Evolutionary conservation across 352 stramenopile species (phyloP).

Genomic region (Discostella stelligera): DNA sequence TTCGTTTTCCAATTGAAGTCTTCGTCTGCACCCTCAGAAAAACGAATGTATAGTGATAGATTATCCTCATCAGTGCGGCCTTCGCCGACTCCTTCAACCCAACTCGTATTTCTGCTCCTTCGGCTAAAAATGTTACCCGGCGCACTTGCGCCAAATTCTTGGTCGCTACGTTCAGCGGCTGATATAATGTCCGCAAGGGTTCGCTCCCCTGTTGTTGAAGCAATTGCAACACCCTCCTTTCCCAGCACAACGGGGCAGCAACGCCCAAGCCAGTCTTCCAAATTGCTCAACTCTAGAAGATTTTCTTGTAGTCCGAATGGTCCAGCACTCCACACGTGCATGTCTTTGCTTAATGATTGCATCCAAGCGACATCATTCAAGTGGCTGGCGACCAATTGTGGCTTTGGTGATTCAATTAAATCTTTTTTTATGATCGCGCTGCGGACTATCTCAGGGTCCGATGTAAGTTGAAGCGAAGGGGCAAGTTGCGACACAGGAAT

Average conservation of each 20-base stretch:
- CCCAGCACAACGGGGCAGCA: slow-evolving; percentile 65
- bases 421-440: slow-evolving; percentile 10
- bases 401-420: slow-evolving; percentile 6
- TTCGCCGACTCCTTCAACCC: slow-evolving; percentile 79
- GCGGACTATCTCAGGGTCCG: slow-evolving; percentile 3
- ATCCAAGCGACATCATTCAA: slow-evolving; percentile 28
- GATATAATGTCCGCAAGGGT: slow-evolving; percentile 77
- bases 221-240: slow-evolving; percentile 72
- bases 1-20: slow-evolving; percentile 68
- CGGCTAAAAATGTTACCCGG: slow-evolving; percentile 30
- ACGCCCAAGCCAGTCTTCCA: slow-evolving; percentile 79
- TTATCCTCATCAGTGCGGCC: slow-evolving; percentile 80
- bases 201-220: slow-evolving; percentile 66
- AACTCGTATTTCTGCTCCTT: slow-evolving; percentile 53
- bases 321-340: slow-evolving; percentile 62
- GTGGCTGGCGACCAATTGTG: neutral
- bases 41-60: slow-evolving; percentile 77
- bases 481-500: slow-evolving; percentile 32
- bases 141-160: slow-evolving; percentile 32
- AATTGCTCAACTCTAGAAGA: slow-evolving; percentile 66
- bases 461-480: slow-evolving; percentile 37
- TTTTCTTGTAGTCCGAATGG: slow-evolving; percentile 70
- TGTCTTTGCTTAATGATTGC: slow-evolving; percentile 31
- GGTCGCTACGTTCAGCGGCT: slow-evolving; percentile 40
- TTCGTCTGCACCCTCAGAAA: slow-evolving; percentile 80